phyloP scores from a whole-genome alignment of 2,329 filamentous ascomycete species.

The Trichoderma sp. region DNA sequence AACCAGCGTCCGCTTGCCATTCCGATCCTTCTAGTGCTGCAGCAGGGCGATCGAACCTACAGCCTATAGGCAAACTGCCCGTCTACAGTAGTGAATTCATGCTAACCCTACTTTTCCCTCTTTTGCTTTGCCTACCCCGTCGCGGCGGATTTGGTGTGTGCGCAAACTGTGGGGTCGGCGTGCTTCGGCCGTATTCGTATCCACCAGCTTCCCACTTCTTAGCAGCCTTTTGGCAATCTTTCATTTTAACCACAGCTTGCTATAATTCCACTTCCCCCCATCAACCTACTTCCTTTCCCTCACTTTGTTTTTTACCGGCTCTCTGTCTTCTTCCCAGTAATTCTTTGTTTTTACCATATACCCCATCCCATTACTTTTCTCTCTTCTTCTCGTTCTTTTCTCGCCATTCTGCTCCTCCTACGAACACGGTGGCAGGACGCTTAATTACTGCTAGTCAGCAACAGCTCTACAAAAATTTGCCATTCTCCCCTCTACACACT shows the following conservation, averaged over 20 bases:
- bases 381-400: neutral
- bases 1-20: neutral
- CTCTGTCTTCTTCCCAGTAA: slow-evolving; percentile 4
- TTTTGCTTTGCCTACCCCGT: neutral
- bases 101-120: slow-evolving; percentile 1
- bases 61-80: neutral
- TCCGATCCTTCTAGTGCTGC: neutral
- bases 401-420: neutral
- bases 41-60: neutral
- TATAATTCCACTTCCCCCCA: slow-evolving; percentile 14
- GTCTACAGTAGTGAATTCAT: neutral
- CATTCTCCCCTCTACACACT: neutral
- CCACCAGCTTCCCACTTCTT: slow-evolving; percentile 11
- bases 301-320: neutral
- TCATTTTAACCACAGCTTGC: slow-evolving; percentile 12
- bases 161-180: neutral
- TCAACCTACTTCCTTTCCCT: neutral
- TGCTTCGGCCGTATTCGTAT: slow-evolving; percentile 14
- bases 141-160: neutral
- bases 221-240: slow-evolving; percentile 2
- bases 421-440: neutral
- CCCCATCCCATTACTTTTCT: neutral
- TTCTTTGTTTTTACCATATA: neutral
- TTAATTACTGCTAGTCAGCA: slow-evolving; percentile 1
- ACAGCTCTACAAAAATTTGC: slow-evolving; percentile 2